Percentiles rank a stretch among this genome's conserved stretches.
Conservation (phyloP, 2,329 filamentous ascomycete genomes). For the Tolypocladium inflatum region DNA sequence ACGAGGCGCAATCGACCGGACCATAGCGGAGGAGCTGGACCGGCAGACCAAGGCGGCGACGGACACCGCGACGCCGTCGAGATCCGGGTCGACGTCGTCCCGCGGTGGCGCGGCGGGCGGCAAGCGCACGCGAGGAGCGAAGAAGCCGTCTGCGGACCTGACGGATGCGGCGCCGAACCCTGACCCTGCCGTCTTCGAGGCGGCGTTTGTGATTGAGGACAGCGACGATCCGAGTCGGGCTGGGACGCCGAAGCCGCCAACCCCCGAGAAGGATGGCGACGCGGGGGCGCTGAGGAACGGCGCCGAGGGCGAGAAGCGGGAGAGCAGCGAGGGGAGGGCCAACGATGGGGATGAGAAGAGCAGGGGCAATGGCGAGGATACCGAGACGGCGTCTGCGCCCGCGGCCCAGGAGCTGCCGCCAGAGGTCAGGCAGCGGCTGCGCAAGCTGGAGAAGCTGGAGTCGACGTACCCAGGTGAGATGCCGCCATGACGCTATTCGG, state of each 20-base stretch:
- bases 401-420: conserved; percentile 50
- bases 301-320: conserved; percentile 13
- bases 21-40: conserved; percentile 86
- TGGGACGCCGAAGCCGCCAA: conserved; percentile 44
- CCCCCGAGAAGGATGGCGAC: conserved; percentile 22
- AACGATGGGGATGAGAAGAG: conserved; percentile 8
- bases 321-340: conserved; percentile 11
- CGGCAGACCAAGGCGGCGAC: conserved; percentile 50
- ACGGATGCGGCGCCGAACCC: conserved; percentile 42
- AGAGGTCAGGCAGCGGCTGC: conserved; percentile 66
- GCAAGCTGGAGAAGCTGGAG: conserved; percentile 85
- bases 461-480: conserved; percentile 68
- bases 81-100: conserved; percentile 16
- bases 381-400: conserved; percentile 4
- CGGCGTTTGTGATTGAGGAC: conserved; percentile 79
- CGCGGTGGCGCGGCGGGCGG: conserved; percentile 19
- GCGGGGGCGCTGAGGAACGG: conserved; percentile 6
- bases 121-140: conserved; percentile 23
- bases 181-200: conserved; percentile 81
- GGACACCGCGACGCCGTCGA: conserved; percentile 30
- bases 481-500: neutral
- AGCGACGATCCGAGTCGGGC: conserved; percentile 58
- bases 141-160: conserved; percentile 26
- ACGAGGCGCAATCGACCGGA: conserved; percentile 75
- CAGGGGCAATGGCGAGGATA: conserved; percentile 6